These are phyloP conservation scores for Gastrodia elata DNA, from an alignment of 106 monocot species.

Conservation along the genomic window DNA sequence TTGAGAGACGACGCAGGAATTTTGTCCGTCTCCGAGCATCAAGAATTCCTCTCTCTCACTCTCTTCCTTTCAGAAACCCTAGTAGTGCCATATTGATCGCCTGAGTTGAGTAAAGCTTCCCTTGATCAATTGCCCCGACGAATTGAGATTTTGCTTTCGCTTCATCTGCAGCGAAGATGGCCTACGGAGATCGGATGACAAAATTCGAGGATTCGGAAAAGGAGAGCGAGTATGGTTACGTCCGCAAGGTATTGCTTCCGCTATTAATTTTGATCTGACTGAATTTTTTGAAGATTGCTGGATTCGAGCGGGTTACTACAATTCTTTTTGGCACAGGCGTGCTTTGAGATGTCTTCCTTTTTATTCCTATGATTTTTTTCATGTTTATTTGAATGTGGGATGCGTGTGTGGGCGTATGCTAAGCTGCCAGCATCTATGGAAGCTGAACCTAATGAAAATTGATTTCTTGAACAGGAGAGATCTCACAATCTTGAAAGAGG, in stretches of 20 bases:
- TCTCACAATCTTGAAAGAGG: too few species aligned
- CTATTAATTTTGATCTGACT: not conserved
- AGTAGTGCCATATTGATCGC: not conserved
- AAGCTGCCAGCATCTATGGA: not conserved
- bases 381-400: not conserved
- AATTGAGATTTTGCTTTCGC: not conserved
- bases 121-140: too few species aligned
- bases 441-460: not conserved
- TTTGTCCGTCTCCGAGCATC: not conserved
- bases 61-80: slow-evolving; percentile 1
- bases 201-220: slow-evolving; percentile 98
- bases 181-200: slow-evolving; percentile 69
- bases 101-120: too few species aligned
- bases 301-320: not conserved
- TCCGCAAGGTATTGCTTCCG: slow-evolving; percentile 65
- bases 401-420: not conserved
- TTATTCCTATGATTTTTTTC: not conserved
- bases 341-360: not conserved
- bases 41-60: not conserved
- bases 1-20: too few species aligned
- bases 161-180: slow-evolving; percentile 18
- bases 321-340: not conserved
- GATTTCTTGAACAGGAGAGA: too few species aligned
- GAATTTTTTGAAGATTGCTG: not conserved
- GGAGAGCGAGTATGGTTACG: slow-evolving; percentile 97